Evolutionary conservation across 2,329 filamentous ascomycete genomes (phyloP).

Genomic region (Verruconis gallopava): DNA sequence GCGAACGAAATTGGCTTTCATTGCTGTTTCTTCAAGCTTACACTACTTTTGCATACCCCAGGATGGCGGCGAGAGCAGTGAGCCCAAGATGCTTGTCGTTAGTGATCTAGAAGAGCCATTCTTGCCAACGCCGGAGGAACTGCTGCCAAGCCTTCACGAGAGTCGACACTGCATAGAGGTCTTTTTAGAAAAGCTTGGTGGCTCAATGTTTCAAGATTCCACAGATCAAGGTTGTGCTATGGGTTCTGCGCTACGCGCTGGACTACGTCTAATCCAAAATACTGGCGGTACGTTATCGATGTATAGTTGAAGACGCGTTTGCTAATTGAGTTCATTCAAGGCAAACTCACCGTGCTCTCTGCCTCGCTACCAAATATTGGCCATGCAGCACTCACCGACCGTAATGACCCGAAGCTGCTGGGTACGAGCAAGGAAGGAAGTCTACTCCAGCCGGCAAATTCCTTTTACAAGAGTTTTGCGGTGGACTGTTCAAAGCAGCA

Average conservation of each 20-base stretch:
- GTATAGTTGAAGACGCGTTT: too few relatives aligned
- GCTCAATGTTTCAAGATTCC: slow-evolving; percentile 88
- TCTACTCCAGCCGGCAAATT: slow-evolving; percentile 81
- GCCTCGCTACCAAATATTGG: slow-evolving; percentile 84
- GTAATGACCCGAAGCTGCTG: slow-evolving; percentile 90
- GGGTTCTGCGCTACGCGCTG: slow-evolving; percentile 83
- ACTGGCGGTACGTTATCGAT: slow-evolving; percentile 54
- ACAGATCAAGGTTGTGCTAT: slow-evolving; percentile 84
- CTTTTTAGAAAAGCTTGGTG: slow-evolving; percentile 77
- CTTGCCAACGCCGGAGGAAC: slow-evolving; percentile 80
- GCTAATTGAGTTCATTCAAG: too few relatives aligned
- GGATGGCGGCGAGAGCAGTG: slow-evolving; percentile 70
- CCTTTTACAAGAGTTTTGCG: slow-evolving; percentile 98
- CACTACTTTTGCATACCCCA: slow-evolving; percentile 94
- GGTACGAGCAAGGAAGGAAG: slow-evolving; percentile 85
- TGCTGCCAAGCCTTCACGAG: slow-evolving; percentile 79
- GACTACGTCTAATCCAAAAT: slow-evolving; percentile 88
- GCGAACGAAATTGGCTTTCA: slow-evolving; percentile 82
- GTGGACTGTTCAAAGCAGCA: slow-evolving; percentile 99
- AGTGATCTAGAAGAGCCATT: slow-evolving; percentile 95
- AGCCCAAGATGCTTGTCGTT: slow-evolving; percentile 84
- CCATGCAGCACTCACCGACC: slow-evolving; percentile 77
- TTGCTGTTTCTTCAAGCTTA: slow-evolving; percentile 85
- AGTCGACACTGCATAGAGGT: slow-evolving; percentile 82
- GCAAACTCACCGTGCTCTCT: slow-evolving; percentile 86